Evolutionary conservation across 176 grass and related monocot genomes (phyloP), one percentile per base, ranked within the genome.

Genomic region (Ananas comosus): DNA sequence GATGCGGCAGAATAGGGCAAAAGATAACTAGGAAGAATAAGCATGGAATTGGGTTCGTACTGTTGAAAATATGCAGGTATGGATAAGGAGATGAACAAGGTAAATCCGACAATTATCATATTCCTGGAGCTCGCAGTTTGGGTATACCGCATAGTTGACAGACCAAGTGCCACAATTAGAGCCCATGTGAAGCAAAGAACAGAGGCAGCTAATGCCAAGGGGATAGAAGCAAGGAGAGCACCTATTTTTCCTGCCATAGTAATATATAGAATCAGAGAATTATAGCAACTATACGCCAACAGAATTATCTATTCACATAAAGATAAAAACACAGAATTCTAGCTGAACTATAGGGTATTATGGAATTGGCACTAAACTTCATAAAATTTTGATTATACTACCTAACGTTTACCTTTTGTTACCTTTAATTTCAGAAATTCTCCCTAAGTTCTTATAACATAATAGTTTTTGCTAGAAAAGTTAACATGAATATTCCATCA

Each of bases 21-120:
- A 59, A 99, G 89, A 86, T 93, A 99, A 49, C 89, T 83, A 54
- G 94, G 94, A 12, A 99, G 80, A 77, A 93, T 93, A 76, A 99
- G 82, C 63, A 47, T 83, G 49, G 89, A 77, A 70, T 75, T 93
- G 51, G 87, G 86, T 57, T 86, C 85, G 73, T 93, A 93, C 54
- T 92, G 89, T 53, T 99, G 94, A 79, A 99, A 88, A 56, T 91
- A 99, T 16, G 94, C 84, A 0, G 90, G 90, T 23, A 99, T 76
- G 1, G 94, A 93, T 42, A 99, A 57, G 64, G 94, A 99, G 51
- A 99, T 93, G 71, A 99, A 99, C 27, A 99, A 80, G 16, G 94
- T 99, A 81, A 99, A 99, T 18, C 90, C 94, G 9, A 99, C 84
- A n/a, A 99, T 99, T 80, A 99, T 93, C 76, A 99, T 87, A 78